These are phyloP conservation scores for Backusella sp. DNA, from an alignment of 192 early-diverging fungal genomes.

Conservation along the genomic window DNA sequence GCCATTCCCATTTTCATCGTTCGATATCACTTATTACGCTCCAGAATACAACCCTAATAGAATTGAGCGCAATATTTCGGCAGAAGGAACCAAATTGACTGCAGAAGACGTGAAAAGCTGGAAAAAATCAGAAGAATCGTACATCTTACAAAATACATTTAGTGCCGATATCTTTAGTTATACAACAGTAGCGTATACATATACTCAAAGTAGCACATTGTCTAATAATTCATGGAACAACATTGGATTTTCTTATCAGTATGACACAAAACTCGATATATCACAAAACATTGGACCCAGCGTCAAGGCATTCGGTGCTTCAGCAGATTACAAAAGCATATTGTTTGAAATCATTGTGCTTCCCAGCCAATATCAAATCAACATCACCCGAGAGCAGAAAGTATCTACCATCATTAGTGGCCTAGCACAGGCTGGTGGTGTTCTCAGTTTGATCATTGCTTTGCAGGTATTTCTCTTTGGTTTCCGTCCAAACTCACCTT, in stretches of 20 bases:
- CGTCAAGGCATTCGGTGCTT: neutral
- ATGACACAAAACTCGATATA: neutral
- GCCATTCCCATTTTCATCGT: neutral
- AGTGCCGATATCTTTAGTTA: neutral
- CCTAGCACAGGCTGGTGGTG: constrained; percentile 18
- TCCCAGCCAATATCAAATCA: neutral
- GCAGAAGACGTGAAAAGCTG: neutral
- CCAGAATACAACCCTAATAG: neutral
- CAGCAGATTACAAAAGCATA: neutral
- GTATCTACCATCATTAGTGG: constrained; percentile 17
- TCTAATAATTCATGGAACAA: neutral
- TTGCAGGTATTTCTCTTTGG: constrained; percentile 16
- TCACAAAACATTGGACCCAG: neutral
- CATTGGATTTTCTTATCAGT: neutral
- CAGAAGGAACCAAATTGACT: neutral
- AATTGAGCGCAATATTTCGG: neutral
- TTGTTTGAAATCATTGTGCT: neutral
- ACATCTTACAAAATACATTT: neutral
- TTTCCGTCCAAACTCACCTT: constrained; percentile 23
- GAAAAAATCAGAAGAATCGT: neutral
- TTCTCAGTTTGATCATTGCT: constrained; percentile 13
- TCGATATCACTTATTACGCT: neutral
- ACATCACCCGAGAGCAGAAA: neutral
- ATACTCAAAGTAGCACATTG: neutral
- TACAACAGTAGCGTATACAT: neutral